Conservation (phyloP, 2,329 filamentous ascomycete genomes). For the Dryadomyces sulphureus region DNA sequence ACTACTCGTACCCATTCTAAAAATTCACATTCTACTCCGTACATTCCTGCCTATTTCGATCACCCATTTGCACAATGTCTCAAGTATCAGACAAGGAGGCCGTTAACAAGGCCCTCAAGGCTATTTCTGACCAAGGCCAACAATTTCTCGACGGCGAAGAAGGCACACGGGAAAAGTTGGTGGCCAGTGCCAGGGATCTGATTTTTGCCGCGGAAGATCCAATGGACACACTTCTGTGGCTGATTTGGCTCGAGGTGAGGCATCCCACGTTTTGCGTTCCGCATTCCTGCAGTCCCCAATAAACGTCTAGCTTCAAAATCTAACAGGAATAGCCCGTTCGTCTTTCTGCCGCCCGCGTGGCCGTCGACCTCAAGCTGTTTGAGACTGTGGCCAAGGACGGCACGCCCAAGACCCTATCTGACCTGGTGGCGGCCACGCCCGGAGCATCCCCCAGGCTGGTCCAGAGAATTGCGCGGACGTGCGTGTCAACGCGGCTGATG, state of each 20-base stretch:
- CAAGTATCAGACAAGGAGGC: background rate
- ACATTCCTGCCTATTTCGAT: too few relatives aligned
- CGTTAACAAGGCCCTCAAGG: background rate
- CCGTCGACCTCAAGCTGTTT: conserved; percentile 1
- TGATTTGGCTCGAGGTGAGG: conserved; percentile 1
- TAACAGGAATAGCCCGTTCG: background rate
- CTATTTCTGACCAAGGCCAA: background rate
- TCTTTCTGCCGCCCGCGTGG: background rate
- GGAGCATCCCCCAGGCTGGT: background rate
- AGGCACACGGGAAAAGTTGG: background rate
- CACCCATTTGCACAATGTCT: too few relatives aligned
- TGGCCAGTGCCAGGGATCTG: background rate
- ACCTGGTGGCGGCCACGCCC: background rate
- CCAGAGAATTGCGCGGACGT: background rate
- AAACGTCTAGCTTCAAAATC: background rate
- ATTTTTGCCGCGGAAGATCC: conserved; percentile 1
- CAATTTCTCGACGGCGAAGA: background rate
- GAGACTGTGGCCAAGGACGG: background rate
- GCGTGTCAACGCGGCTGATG: conserved; percentile 1
- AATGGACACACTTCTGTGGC: conserved; percentile 1
- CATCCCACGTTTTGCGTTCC: too few relatives aligned
- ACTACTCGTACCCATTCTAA: too few relatives aligned
- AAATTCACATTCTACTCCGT: too few relatives aligned
- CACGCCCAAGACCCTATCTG: background rate
- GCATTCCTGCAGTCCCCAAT: too few relatives aligned